Conservation (phyloP, 1,139 yeast genomes). For the Saccharomyces hybrid region DNA sequence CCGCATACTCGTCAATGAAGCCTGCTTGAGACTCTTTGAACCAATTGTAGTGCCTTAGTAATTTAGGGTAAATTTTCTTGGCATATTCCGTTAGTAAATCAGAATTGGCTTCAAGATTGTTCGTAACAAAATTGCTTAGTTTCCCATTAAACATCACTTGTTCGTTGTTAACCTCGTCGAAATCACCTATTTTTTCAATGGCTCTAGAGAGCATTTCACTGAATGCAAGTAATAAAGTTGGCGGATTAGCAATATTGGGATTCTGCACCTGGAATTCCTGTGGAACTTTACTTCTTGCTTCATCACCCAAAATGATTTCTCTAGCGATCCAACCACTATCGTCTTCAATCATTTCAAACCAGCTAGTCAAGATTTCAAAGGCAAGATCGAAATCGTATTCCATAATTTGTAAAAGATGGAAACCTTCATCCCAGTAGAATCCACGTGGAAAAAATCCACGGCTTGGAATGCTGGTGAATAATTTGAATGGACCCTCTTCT, state of each 20-base stretch:
- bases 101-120: slow-evolving; percentile 47
- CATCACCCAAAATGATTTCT: slow-evolving; percentile 89
- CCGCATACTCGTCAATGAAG: slow-evolving; percentile 49
- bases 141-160: slow-evolving; percentile 10
- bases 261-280: slow-evolving; percentile 77
- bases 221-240: slow-evolving; percentile 79
- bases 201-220: slow-evolving; percentile 55
- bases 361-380: slow-evolving; percentile 72
- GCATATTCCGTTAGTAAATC: slow-evolving; percentile 59
- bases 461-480: slow-evolving; percentile 84
- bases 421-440: slow-evolving; percentile 98
- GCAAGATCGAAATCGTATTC: slow-evolving; percentile 82
- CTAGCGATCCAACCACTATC: slow-evolving; percentile 95
- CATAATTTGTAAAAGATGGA: slow-evolving; percentile 75
- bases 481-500: slow-evolving; percentile 59
- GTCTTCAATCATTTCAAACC: slow-evolving; percentile 86
- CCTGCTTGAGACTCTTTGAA: slow-evolving; percentile 80
- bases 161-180: slow-evolving; percentile 5
- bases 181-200: slow-evolving; percentile 17
- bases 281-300: slow-evolving; percentile 86
- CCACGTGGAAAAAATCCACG: slow-evolving; percentile 95
- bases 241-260: slow-evolving; percentile 92
- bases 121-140: slow-evolving; percentile 19
- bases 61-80: slow-evolving; percentile 61
- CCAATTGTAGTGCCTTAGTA: slow-evolving; percentile 77